Evolutionary conservation across 257 asterid species (phyloP).

Genomic region (Penstemon newberryi): DNA sequence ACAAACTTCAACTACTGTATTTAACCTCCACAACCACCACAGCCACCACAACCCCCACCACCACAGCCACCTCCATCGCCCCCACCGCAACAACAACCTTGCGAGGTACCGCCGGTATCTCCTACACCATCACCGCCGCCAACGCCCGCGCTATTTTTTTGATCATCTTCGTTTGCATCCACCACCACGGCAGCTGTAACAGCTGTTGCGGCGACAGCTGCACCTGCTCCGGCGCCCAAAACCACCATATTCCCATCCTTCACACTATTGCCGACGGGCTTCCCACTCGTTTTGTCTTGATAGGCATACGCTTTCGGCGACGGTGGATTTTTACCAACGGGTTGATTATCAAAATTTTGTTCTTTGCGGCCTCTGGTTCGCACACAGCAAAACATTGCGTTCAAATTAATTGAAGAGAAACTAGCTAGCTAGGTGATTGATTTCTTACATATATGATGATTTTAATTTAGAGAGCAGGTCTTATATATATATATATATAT

Average conservation of each 20-base stretch:
- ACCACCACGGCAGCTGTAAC: slow-evolving; percentile 29
- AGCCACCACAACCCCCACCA: slow-evolving; percentile 30
- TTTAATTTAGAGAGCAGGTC: not conserved
- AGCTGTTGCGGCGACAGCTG: slow-evolving; percentile 15
- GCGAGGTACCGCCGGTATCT: not conserved
- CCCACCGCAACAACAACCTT: slow-evolving; percentile 30
- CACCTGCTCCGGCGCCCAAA: slow-evolving; percentile 34
- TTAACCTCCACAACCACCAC: slow-evolving; percentile 28
- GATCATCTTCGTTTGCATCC: not conserved
- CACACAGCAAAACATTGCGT: slow-evolving; percentile 31
- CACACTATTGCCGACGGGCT: slow-evolving; percentile 2
- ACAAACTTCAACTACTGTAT: not conserved
- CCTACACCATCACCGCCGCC: slow-evolving; percentile 1
- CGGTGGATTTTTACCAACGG: slow-evolving; percentile 13
- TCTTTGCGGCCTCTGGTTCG: slow-evolving; percentile 31
- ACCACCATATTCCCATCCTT: slow-evolving; percentile 33
- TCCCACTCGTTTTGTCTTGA: not conserved
- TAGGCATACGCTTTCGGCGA: slow-evolving; percentile 4
- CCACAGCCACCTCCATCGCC: slow-evolving; percentile 22
- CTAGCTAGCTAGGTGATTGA: too few relatives aligned
- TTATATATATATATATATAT: not conserved
- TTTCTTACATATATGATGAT: not conserved
- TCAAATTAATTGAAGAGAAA: too few relatives aligned
- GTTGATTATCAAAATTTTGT: not conserved
- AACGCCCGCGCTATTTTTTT: not conserved